Base-by-base conservation (phyloP, 2,329 filamentous ascomycete species). In the Eutypella sp. region DNA sequence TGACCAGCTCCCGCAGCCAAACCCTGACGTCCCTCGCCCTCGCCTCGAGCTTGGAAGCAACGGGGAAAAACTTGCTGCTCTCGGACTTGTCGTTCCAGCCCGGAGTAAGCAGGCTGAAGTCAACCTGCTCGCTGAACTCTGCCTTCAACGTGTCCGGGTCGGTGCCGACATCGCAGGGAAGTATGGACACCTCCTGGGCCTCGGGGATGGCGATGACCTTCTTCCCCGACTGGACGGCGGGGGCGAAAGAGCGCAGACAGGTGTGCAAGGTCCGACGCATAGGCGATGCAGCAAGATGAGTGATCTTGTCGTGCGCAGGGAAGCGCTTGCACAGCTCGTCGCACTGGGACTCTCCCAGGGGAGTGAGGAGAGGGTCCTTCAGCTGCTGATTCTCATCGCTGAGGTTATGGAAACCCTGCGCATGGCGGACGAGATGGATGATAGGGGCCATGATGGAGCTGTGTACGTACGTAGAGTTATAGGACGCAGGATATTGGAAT, bases 341-440 rank as follows among this genome's bases (percentile, higher is more conserved):
- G 69, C 89, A 95, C 75, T 96, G 89, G 50, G 81, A 59, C 61
- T 84, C 74, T 56, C 91, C 91, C n/a, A 84, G 73, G 0, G 79
- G 72, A 1, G 91, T 96, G 44, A 96, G 78, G 48, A 80, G 71
- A 2, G 91, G 90, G 61, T 96, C 91, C n/a, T 64, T 82, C 34
- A 95, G 71, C 49, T 69, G 60, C 62, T 91, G 85, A 67, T 91
- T 89, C 51, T 77, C 84, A 22, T 71, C 58, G 52, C 60, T 74
- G 60, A 93, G 78, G 66, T 96, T 96, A 76, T 96, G 91, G 62
- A 79, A 81, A 67, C 89, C 90, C 69, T 89, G 74, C 11, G 84
- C 85, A 65, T 89, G 85, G 66, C 86, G 84, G 57, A 89, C 78
- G 54, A 85, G 73, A 65, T 87, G 80, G 53, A 87, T 70, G 37